Base-by-base conservation (phyloP, 495 filamentous ascomycete genomes). In the Xylaria scruposa region DNA sequence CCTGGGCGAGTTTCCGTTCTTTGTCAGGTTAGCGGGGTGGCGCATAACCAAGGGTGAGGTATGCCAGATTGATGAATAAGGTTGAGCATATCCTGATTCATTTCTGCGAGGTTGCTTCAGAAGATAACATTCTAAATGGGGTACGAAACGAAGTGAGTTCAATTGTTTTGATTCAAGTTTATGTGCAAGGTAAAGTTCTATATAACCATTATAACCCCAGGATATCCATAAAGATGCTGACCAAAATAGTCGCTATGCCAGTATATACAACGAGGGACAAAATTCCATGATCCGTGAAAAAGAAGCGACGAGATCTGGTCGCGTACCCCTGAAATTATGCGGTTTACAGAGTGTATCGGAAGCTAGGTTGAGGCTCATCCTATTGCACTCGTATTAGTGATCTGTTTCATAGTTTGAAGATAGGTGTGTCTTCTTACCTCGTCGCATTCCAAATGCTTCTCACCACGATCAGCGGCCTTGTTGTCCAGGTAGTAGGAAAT, bases 371-470 rank as follows among this genome's bases (percentile, higher is more conserved):
- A 21, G 75, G 79, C 47, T 79, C 79, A 46, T 83, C 81, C 80
- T 83, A 63, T 58, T 19, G 47, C 64, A 38, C 12, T 56, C 13
- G n/a, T 12, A 72, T 78, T 46, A 83, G 47, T 53, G 0, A 3
- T 7, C 36, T 26, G 31, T 33, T 56, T 2, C 3, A 19, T 29
- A 44, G 36, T 26, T 33, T 4, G n/a, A 31, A 17, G 13, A 29
- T 70, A 21, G 9, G 38, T 21, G 21, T 29, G 21, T 29, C n/a
- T n/a, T 62, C 83, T 80, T 73, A 85, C 84, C 49, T 82, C 79
- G 56, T 80, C 72, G 59, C 70, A 71, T 75, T 86, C 84, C 3
- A 86, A 74, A 70, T 84, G 73, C 73, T 78, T 82, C 77, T 85
- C 83, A 54, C 82, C 82, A 42, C 80, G 72, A 29, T 86, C 82